phyloP scores from a whole-genome alignment of 148 eudicot species.

The Amaranthus cruentus region DNA sequence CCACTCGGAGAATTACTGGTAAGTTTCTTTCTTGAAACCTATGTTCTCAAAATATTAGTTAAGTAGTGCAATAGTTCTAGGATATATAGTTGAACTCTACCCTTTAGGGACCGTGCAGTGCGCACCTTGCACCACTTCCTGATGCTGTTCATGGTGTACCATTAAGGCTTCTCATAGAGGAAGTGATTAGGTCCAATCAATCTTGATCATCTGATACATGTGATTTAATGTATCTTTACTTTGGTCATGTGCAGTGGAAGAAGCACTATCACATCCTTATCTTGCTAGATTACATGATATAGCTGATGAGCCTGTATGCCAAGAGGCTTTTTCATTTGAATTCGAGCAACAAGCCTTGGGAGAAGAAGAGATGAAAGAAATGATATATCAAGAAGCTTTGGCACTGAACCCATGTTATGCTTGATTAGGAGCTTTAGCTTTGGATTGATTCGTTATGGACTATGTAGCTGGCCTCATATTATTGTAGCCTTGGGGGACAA shows the following conservation, averaged over 20 bases:
- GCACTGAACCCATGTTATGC: constrained; percentile 58
- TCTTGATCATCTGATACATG: not conserved
- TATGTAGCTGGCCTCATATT: not conserved
- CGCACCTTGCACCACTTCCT: too few species aligned
- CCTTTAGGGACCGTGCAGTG: too few species aligned
- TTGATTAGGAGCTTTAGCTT: not conserved
- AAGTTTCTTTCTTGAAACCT: constrained; percentile 2
- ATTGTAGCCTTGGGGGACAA: not conserved
- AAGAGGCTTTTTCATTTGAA: constrained; percentile 64
- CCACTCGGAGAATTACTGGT: constrained; percentile 80
- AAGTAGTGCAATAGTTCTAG: too few species aligned
- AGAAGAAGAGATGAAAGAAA: constrained; percentile 87
- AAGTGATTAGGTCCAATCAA: too few species aligned
- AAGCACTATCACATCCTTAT: constrained; percentile 79
- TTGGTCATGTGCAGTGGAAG: constrained; percentile 57
- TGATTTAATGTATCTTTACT: not conserved
- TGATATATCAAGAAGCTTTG: constrained; percentile 78
- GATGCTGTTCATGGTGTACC: too few species aligned
- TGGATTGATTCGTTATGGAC: not conserved
- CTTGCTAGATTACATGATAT: constrained; percentile 68
- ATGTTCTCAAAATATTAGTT: not conserved
- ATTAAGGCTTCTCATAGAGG: too few species aligned
- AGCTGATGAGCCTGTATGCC: constrained; percentile 80
- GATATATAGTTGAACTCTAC: too few species aligned
- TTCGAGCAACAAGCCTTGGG: constrained; percentile 70